Conservation (phyloP, 2,329 filamentous ascomycete genomes). For the Thielaviopsis musarum region DNA sequence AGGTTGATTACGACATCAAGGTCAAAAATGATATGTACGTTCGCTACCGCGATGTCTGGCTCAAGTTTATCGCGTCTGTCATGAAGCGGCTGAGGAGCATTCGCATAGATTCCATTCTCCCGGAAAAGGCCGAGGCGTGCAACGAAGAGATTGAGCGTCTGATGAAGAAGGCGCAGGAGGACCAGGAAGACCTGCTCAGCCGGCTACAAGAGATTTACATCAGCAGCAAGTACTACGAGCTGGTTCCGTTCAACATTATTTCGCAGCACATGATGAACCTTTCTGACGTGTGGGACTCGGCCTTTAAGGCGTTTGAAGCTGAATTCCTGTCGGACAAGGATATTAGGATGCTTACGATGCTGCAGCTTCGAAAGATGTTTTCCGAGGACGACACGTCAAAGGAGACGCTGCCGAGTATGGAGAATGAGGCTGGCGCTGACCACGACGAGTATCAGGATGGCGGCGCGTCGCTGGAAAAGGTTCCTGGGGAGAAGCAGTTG, state of each 20-base stretch:
- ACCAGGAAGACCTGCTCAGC: conserved; percentile 55
- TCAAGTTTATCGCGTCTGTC: conserved; percentile 76
- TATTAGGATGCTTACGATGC: conserved; percentile 75
- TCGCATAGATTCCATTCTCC: conserved; percentile 75
- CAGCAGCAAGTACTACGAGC: conserved; percentile 88
- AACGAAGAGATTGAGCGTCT: conserved; percentile 65
- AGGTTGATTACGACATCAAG: conserved; percentile 82
- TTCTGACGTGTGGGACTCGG: conserved; percentile 81
- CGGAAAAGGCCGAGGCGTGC: conserved; percentile 72
- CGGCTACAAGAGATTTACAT: conserved; percentile 84
- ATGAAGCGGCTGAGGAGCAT: conserved; percentile 72
- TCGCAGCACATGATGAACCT: conserved; percentile 84
- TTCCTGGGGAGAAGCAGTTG: conserved; percentile 26
- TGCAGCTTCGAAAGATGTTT: conserved; percentile 91
- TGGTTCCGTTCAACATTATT: conserved; percentile 81
- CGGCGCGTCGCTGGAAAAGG: background rate
- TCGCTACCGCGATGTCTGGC: conserved; percentile 66
- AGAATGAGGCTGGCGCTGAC: conserved; percentile 20
- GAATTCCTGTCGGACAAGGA: conserved; percentile 96
- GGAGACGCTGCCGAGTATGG: conserved; percentile 52
- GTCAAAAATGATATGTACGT: conserved; percentile 85
- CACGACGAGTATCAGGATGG: background rate
- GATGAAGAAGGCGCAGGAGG: conserved; percentile 64
- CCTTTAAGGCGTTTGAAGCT: conserved; percentile 78
- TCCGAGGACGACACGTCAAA: conserved; percentile 66